Evolutionary conservation across 2,329 filamentous ascomycete species (phyloP).

Genomic region (Arthroderma sp.): DNA sequence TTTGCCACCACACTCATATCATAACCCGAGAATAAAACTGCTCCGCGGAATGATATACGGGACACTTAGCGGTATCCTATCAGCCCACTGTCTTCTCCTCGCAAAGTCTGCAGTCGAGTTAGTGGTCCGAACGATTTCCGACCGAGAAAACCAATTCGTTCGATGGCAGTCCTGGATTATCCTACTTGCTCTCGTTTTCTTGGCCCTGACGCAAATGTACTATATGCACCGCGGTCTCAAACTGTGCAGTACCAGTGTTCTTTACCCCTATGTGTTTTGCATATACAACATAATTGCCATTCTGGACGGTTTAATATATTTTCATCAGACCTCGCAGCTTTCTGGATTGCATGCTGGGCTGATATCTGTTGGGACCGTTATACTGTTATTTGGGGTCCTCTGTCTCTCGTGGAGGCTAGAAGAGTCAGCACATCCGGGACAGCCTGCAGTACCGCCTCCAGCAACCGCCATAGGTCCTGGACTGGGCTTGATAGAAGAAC

Average conservation of each 20-base stretch:
- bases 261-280: slow-evolving; percentile 97
- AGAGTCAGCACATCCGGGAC: slow-evolving; percentile 36
- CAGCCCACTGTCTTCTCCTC: slow-evolving; percentile 81
- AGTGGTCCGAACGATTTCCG: slow-evolving; percentile 72
- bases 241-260: slow-evolving; percentile 83
- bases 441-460: slow-evolving; percentile 34
- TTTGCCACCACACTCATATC: slow-evolving; percentile 24
- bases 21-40: slow-evolving; percentile 56
- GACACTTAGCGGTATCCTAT: slow-evolving; percentile 80
- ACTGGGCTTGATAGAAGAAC: slow-evolving; percentile 61
- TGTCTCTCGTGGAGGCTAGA: slow-evolving; percentile 88
- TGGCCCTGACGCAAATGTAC: slow-evolving; percentile 85
- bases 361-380: slow-evolving; percentile 73
- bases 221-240: slow-evolving; percentile 90
- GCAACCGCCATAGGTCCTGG: slow-evolving; percentile 64
- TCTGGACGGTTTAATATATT: slow-evolving; percentile 92
- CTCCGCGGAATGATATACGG: slow-evolving; percentile 78
- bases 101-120: slow-evolving; percentile 96
- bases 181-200: slow-evolving; percentile 62
- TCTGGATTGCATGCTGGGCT: slow-evolving; percentile 55
- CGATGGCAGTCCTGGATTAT: slow-evolving; percentile 94
- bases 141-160: slow-evolving; percentile 83
- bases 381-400: slow-evolving; percentile 76
- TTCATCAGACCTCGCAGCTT: slow-evolving; percentile 73
- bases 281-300: slow-evolving; percentile 99